Conservation (phyloP, 768 basidiomycete genomes). For the Calvatia gigantea region DNA sequence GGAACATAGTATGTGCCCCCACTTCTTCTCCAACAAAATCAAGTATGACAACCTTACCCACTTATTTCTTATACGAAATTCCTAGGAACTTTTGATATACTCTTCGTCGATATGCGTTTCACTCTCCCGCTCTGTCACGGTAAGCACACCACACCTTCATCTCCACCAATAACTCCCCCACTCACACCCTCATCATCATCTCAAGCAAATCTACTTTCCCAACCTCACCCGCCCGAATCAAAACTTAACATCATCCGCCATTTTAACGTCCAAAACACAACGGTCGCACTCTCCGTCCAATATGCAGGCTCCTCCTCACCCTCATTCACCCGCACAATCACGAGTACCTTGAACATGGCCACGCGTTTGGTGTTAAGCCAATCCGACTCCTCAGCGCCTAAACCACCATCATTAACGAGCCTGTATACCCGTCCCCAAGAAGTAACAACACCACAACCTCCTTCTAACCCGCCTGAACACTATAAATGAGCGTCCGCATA, state of each 20-base stretch:
- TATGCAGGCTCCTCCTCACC: conserved; percentile 29
- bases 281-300: conserved; percentile 41
- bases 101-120: conserved; percentile 31
- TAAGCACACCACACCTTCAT: conserved; percentile 38
- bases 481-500: conserved; percentile 74
- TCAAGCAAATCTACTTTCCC: neutral
- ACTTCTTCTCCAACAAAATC: neutral
- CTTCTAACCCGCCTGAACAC: conserved; percentile 35
- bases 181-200: neutral
- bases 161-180: conserved; percentile 14
- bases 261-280: conserved; percentile 26
- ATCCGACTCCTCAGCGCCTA: conserved; percentile 26
- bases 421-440: conserved; percentile 32
- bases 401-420: conserved; percentile 26
- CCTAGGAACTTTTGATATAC: conserved; percentile 50
- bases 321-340: conserved; percentile 43
- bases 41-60: conserved; percentile 25
- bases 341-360: conserved; percentile 52
- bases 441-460: conserved; percentile 42
- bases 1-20: conserved; percentile 46
- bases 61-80: conserved; percentile 55
- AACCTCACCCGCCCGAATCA: conserved; percentile 21
- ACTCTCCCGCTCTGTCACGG: conserved; percentile 43
- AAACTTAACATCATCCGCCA: conserved; percentile 41
- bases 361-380: conserved; percentile 52